Evolutionary conservation across 495 filamentous ascomycete genomes (phyloP).

Genomic region (Penicillium arizonense): DNA sequence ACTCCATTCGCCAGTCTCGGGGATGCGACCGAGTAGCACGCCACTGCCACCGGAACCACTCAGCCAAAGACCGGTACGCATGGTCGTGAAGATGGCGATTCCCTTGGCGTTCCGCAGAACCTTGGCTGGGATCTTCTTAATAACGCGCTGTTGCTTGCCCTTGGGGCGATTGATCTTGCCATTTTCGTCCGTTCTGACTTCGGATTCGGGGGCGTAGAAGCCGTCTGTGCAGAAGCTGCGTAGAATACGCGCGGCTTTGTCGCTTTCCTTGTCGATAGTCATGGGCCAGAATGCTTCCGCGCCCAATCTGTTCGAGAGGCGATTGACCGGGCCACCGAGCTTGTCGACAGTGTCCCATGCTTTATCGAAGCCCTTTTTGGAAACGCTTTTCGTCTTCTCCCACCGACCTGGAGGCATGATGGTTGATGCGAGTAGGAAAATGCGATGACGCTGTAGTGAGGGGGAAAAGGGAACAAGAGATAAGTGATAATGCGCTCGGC

Average conservation of each 20-base stretch:
- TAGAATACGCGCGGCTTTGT: slow-evolving; percentile 80
- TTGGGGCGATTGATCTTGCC: slow-evolving; percentile 55
- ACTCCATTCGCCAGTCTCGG: slow-evolving; percentile 80
- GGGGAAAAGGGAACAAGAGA: background rate
- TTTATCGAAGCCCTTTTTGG: slow-evolving; percentile 56
- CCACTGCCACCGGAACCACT: slow-evolving; percentile 82
- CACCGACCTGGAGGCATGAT: slow-evolving; percentile 34
- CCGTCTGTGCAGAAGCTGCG: slow-evolving; percentile 77
- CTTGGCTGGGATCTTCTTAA: slow-evolving; percentile 80
- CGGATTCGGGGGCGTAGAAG: slow-evolving; percentile 51
- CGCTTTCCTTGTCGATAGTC: slow-evolving; percentile 73
- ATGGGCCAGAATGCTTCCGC: slow-evolving; percentile 82
- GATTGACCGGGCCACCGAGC: slow-evolving; percentile 68
- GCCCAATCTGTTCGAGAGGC: slow-evolving; percentile 68
- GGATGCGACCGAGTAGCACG: slow-evolving; percentile 71
- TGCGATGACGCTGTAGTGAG: background rate
- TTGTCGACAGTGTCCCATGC: slow-evolving; percentile 53
- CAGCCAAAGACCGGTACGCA: slow-evolving; percentile 89
- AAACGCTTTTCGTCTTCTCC: slow-evolving; percentile 42
- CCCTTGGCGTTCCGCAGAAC: slow-evolving; percentile 85
- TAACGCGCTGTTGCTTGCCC: slow-evolving; percentile 59
- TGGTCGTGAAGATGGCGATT: slow-evolving; percentile 86
- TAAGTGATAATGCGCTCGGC: background rate
- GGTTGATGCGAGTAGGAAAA: background rate
- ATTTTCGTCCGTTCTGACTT: slow-evolving; percentile 24